Evolutionary conservation across 2,329 filamentous ascomycete genomes (phyloP), one percentile per base, ranked within the genome.

Genomic region (Blastomyces parvus): DNA sequence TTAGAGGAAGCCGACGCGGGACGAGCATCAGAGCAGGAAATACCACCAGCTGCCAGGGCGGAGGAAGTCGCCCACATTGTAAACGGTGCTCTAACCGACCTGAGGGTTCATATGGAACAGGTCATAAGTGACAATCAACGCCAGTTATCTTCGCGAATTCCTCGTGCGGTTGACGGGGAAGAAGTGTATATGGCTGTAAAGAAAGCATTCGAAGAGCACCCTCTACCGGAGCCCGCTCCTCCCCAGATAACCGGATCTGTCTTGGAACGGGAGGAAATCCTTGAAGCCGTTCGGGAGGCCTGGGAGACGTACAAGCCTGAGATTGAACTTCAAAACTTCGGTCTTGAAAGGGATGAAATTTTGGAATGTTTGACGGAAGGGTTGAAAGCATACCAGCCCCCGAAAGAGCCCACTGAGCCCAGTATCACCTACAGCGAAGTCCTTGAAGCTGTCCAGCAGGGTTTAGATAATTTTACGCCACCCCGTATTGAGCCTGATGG

Each of bases 231-330:
- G 68, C 81, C 84, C 5, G 80, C 85, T 63, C 78, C 80, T 2
- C 76, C 74, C 38, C 76, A 81, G 67, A 74, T 80, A 60, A 78
- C 75, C 57, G 79, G 76, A 46, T 78, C 77, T 11, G 77, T 79
- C n/a, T 76, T 90, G 57, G 87, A 86, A 69, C 85, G 89, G 67
- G 90, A 96, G 59, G 90, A 95, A 64, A 90, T 97, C 44, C 83
- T 97, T 1, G 84, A 89, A 36, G 91, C 92, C 2, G 89, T 97
- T 17, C 87, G 87, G 68, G 91, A 96, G 69, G 93, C 92, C 0
- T 96, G 91, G 86, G 93, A 97, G 72, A 90, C 87, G 62, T 96
- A 96, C 77, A 96, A 96, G 76, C 93, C 93, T 0, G 91, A 97
- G 69, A 91, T 96, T 60, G 88, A 96, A 69, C 83, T 96, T 4